A percentile compares a stretch with the other conserved stretches of the same genome.
phyloP scores from a whole-genome alignment of 352 stramenopile genomes.

The Vaucheria bursata region DNA sequence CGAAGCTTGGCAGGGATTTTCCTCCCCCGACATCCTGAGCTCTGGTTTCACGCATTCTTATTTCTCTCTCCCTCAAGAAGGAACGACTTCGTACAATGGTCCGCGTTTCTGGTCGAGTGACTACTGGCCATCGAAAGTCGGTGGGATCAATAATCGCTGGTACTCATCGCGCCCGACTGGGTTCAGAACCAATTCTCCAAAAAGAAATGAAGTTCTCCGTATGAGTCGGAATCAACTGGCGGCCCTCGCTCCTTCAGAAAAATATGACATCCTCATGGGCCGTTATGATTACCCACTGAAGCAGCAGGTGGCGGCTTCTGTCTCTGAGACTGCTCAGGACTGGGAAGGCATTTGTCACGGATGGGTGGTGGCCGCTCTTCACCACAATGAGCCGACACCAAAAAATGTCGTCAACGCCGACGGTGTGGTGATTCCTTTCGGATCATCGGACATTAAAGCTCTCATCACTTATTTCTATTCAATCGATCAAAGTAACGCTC shows the following conservation, averaged over 20 bases:
- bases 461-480: background rate
- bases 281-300: background rate
- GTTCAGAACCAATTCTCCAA: background rate
- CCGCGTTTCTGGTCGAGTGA: conserved; percentile 1
- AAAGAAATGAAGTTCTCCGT: background rate
- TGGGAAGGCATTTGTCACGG: background rate
- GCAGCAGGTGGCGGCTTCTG: background rate
- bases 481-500: too few species aligned
- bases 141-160: background rate
- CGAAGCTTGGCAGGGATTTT: too few species aligned
- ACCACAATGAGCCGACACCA: background rate
- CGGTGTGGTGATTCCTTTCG: background rate
- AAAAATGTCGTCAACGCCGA: background rate
- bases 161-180: background rate
- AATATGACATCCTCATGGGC: background rate
- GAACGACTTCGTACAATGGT: too few species aligned
- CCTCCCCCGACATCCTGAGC: too few species aligned
- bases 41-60: too few species aligned
- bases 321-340: background rate
- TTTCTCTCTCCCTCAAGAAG: too few species aligned
- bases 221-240: background rate
- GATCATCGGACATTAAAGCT: background rate
- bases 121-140: background rate
- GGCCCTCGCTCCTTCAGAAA: background rate
- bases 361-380: background rate